A percentile compares a stretch with the other conserved stretches of the same genome.
Evolutionary conservation across 495 filamentous ascomycete species (phyloP).

Genomic region (Echria macrotheca): DNA sequence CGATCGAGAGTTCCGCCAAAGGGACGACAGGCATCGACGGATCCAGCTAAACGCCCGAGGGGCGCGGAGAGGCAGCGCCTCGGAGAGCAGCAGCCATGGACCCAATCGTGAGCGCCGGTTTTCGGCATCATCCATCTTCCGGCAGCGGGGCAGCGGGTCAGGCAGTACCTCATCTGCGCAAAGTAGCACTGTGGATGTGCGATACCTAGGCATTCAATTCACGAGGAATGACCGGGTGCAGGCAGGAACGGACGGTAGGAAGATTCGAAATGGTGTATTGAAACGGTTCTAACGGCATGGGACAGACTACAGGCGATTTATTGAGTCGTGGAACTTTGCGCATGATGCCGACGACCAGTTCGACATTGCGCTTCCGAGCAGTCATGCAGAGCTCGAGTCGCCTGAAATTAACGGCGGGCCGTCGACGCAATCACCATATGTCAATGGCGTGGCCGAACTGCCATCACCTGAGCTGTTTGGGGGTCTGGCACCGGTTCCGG

Average conservation of each 20-base stretch:
- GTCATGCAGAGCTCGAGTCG: slow-evolving; percentile 26
- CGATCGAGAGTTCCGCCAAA: slow-evolving; percentile 25
- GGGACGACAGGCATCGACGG: slow-evolving; percentile 28
- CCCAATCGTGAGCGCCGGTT: slow-evolving; percentile 25
- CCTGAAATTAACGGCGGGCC: slow-evolving; percentile 10
- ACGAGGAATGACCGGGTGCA: slow-evolving; percentile 23
- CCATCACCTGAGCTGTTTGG: slow-evolving; percentile 14
- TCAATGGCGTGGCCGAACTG: slow-evolving; percentile 23
- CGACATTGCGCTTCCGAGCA: slow-evolving; percentile 23
- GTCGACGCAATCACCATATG: slow-evolving; percentile 1
- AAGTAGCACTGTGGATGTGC: slow-evolving; percentile 18
- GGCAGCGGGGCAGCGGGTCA: slow-evolving; percentile 3
- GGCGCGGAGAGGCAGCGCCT: slow-evolving; percentile 25
- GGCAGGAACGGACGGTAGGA: slow-evolving; percentile 19
- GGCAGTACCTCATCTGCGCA: slow-evolving; percentile 9
- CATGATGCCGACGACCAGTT: slow-evolving; percentile 27
- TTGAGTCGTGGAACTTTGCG: slow-evolving; percentile 25
- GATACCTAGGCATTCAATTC: slow-evolving; percentile 33
- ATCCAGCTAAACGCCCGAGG: slow-evolving; percentile 25
- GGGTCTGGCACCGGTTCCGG: slow-evolving; percentile 19
- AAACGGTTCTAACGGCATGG: too few species aligned
- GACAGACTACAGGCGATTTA: slow-evolving; percentile 27
- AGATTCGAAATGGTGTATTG: too few species aligned
- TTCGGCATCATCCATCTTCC: slow-evolving; percentile 26
- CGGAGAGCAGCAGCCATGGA: slow-evolving; percentile 16